Evolutionary conservation across 1,139 yeast species (phyloP), one percentile per base, ranked within the genome.

Genomic region (Scheffersomyces parashehatae): DNA sequence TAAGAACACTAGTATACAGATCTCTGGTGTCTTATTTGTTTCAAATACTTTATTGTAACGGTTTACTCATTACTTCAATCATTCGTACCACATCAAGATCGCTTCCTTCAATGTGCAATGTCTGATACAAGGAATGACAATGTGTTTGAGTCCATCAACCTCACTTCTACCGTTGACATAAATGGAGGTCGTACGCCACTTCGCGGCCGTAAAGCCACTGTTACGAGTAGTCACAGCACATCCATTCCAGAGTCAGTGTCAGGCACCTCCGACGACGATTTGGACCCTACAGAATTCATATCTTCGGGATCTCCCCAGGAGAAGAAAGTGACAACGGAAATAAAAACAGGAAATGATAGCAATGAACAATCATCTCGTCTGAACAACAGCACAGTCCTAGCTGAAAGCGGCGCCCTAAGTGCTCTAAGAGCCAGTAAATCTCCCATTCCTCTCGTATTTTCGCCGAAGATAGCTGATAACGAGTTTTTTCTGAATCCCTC

Each of bases 281-380:
- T 62, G 29, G 66, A 65, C 45, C 71, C 70, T 4, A 49, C 61
- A 3, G 70, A 64, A 39, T 65, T 65, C 43, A 42, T 66, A 15
- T 60, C 67, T 3, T 50, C 60, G 3, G 59, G 56, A 32, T 51
- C 59, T 24, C 54, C 53, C 15, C 11, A 14, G 12, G 20, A 15
- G 7, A 13, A 31, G 35, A 31, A 31, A 13, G 24, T 31, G 6
- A n/a, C 12, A 2, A 10, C 15, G 10, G 20, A 20, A 14, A 15
- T 20, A 31, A 13, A 31, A 15, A 20, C 11, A 5, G 12, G 13
- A 12, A 31, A 20, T 20, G 20, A 31, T 8, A 31, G 20, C 24
- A 31, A 14, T 31, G 35, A 31, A 3, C 33, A 15, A 32, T n/a
- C 41, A 8, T 28, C 40, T 50, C 47, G 33, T 41, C 59, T 32